Percentiles rank a stretch among this genome's conserved stretches.
Evolutionary conservation across 2,329 filamentous ascomycete genomes (phyloP).

Genomic region (Xylariaceae sp.): DNA sequence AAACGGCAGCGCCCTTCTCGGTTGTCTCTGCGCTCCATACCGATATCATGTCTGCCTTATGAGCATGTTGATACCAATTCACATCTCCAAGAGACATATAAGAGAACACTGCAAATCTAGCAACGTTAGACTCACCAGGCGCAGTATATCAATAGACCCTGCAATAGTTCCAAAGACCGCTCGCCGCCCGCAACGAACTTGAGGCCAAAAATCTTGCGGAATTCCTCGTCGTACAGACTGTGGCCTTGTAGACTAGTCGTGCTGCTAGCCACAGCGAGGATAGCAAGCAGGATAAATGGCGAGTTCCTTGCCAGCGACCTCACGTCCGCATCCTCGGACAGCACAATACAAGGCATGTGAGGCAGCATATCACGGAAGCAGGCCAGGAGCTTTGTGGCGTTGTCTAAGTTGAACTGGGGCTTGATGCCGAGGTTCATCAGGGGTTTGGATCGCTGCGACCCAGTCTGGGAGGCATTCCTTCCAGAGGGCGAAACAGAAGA

Average conservation of each 20-base stretch:
- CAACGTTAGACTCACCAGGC: conserved; percentile 43
- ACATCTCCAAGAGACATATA: neutral
- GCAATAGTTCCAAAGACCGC: conserved; percentile 52
- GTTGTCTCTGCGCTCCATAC: neutral
- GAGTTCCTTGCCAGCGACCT: conserved; percentile 41
- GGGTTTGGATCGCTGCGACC: conserved; percentile 12
- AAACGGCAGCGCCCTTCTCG: neutral
- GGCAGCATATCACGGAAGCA: conserved; percentile 40
- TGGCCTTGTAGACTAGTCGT: conserved; percentile 49
- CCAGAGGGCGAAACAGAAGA: conserved; percentile 14
- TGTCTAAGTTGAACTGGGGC: conserved; percentile 53
- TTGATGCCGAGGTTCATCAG: conserved; percentile 41
- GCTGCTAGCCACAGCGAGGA: conserved; percentile 48
- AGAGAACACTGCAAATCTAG: no score
- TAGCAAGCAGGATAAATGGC: conserved; percentile 53
- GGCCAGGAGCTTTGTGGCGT: conserved; percentile 44
- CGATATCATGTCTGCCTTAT: neutral
- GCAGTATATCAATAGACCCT: conserved; percentile 55
- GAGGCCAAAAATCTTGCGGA: conserved; percentile 52
- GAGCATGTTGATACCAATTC: no score
- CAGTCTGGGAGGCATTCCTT: conserved; percentile 15
- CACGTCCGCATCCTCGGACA: conserved; percentile 41
- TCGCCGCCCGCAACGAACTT: conserved; percentile 56
- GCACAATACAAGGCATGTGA: conserved; percentile 43
- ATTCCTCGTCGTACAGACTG: conserved; percentile 53